Evolutionary conservation across 2,329 filamentous ascomycete genomes (phyloP).

Genomic region (Penicillium thymicola): DNA sequence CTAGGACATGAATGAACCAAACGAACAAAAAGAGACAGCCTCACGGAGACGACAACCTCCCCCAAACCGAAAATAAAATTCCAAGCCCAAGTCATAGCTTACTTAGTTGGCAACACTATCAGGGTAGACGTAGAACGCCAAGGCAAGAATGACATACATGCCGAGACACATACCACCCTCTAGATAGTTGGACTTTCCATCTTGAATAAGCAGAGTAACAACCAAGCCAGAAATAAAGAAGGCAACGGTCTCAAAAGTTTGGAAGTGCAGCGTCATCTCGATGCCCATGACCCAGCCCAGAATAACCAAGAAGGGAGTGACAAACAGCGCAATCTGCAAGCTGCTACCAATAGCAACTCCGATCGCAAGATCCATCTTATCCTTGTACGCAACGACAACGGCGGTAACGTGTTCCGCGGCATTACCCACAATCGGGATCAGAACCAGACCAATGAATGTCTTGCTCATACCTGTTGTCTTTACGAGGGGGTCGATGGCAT

Average conservation of each 20-base stretch:
- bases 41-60: background rate
- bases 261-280: conserved; percentile 75
- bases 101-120: conserved; percentile 32
- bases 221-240: conserved; percentile 74
- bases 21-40: background rate
- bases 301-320: conserved; percentile 76
- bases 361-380: conserved; percentile 67
- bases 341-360: conserved; percentile 78
- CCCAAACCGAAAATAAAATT: background rate
- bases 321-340: conserved; percentile 77
- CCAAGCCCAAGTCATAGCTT: background rate
- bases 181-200: conserved; percentile 80
- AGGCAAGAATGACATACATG: conserved; percentile 50
- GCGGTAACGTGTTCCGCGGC: conserved; percentile 79
- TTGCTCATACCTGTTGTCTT: conserved; percentile 69
- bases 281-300: conserved; percentile 72
- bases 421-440: conserved; percentile 77
- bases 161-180: conserved; percentile 70
- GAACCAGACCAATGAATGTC: conserved; percentile 75
- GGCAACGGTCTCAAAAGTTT: conserved; percentile 74
- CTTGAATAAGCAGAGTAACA: conserved; percentile 70
- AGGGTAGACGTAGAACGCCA: conserved; percentile 50
- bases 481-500: conserved; percentile 70
- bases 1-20: background rate
- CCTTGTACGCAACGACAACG: conserved; percentile 71